Evolutionary conservation across 352 stramenopile species (phyloP).

Genomic region (Globisporangium solare): DNA sequence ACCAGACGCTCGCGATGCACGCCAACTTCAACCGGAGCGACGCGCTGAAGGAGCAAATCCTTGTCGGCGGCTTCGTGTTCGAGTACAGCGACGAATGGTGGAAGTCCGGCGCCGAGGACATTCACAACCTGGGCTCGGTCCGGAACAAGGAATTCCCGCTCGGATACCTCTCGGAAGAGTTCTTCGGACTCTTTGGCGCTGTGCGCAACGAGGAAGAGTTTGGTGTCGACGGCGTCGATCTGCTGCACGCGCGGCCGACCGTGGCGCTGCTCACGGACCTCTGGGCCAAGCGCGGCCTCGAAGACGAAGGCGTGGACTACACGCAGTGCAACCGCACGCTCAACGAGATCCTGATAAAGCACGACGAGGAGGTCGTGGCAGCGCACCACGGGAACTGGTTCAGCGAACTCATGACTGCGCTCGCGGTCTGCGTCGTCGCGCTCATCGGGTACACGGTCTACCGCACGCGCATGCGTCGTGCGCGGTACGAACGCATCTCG

Average conservation of each 20-base stretch:
- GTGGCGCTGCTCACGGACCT: slow-evolving; percentile 44
- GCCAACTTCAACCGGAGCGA: slow-evolving; percentile 48
- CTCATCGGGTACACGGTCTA: slow-evolving; percentile 16
- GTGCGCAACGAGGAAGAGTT: slow-evolving; percentile 7
- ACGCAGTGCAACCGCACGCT: slow-evolving; percentile 21
- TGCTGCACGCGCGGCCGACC: slow-evolving; percentile 40
- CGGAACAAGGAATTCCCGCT: slow-evolving; percentile 51
- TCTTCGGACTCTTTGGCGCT: slow-evolving; percentile 43
- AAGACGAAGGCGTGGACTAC: slow-evolving; percentile 32
- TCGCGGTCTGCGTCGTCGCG: slow-evolving; percentile 7
- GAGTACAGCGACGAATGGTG: slow-evolving; percentile 81
- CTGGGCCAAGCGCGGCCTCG: slow-evolving; percentile 32
- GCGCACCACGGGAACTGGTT: slow-evolving; percentile 15
- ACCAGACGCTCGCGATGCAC: slow-evolving; percentile 51
- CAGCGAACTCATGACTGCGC: slow-evolving; percentile 11
- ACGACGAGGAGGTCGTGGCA: slow-evolving; percentile 14
- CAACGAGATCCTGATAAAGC: slow-evolving; percentile 2
- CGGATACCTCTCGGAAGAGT: slow-evolving; percentile 62
- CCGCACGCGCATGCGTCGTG: slow-evolving; percentile 17
- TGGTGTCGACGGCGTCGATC: slow-evolving; percentile 20
- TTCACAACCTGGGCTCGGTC: slow-evolving; percentile 47
- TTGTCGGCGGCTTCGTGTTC: slow-evolving; percentile 68
- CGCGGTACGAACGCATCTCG: slow-evolving; percentile 17
- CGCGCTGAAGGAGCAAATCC: slow-evolving; percentile 36
- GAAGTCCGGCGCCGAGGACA: slow-evolving; percentile 45